Evolutionary conservation across 176 grass and related monocot species (phyloP).

Genomic region (Oryza coarctata): DNA sequence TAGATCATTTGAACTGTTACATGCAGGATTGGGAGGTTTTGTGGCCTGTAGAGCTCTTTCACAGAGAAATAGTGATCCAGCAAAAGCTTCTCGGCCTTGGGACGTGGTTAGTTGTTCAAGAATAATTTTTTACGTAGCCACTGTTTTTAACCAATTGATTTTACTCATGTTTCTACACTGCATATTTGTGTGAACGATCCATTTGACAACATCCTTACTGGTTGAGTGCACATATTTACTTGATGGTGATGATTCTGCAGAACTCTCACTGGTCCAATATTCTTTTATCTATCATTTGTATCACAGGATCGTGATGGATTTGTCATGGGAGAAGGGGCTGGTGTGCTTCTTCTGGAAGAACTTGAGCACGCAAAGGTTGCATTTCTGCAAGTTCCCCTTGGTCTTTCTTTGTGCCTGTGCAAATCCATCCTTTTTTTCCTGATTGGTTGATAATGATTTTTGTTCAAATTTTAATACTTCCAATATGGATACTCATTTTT

Average conservation of each 20-base stretch:
- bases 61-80: conserved; percentile 84
- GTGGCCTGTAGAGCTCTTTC: conserved; percentile 97
- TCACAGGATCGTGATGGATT: conserved; percentile 95
- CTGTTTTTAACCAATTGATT: conserved; percentile 18
- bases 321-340: conserved; percentile 99
- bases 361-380: conserved; percentile 93
- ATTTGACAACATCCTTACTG: not conserved
- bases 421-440: not conserved
- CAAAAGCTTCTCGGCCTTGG: conserved; percentile 96
- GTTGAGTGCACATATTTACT: conserved; percentile 18
- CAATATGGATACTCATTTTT: conserved; percentile 26
- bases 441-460: conserved; percentile 20
- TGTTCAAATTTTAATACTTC: conserved; percentile 15
- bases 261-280: conserved; percentile 10
- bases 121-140: not conserved
- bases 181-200: not conserved
- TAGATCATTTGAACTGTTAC: conserved; percentile 17
- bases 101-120: conserved; percentile 69
- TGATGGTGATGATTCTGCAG: conserved; percentile 4
- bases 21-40: conserved; percentile 95
- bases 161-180: conserved; percentile 4
- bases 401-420: not conserved
- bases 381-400: not conserved
- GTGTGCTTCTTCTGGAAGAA: conserved; percentile 98
- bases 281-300: not conserved